A percentile compares a stretch with the other conserved stretches of the same genome.
Conservation (phyloP, 2,329 filamentous ascomycete genomes). For the Colletotrichum camelliae region DNA sequence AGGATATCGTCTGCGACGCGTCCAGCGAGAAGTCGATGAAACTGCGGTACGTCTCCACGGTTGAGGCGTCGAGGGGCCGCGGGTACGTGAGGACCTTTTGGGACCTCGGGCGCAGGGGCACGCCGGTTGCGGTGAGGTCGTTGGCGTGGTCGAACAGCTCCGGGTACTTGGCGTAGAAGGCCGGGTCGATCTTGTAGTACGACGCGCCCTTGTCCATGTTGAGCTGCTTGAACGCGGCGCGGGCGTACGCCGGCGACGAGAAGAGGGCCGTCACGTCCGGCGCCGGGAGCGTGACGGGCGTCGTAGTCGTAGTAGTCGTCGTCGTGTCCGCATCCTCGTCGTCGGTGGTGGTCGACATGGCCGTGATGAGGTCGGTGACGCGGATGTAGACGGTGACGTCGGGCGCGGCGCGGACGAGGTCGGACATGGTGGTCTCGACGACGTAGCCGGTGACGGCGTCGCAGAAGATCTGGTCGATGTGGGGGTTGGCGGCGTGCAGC, state of each 20-base stretch:
- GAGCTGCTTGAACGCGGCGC: slow-evolving; percentile 29
- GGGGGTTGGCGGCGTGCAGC: slow-evolving; percentile 33
- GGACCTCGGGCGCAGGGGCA: slow-evolving; percentile 27
- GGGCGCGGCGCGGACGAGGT: slow-evolving; percentile 28
- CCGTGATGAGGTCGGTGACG: slow-evolving; percentile 34
- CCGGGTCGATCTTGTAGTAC: slow-evolving; percentile 37
- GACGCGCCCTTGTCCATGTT: slow-evolving; percentile 37
- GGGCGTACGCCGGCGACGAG: slow-evolving; percentile 26
- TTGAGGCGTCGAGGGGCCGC: slow-evolving; percentile 28
- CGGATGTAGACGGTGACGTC: slow-evolving; percentile 31
- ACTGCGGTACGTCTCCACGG: slow-evolving; percentile 35
- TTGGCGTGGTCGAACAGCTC: slow-evolving; percentile 31
- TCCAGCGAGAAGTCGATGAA: slow-evolving; percentile 37
- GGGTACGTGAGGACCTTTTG: slow-evolving; percentile 34
- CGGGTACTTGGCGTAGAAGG: slow-evolving; percentile 35
- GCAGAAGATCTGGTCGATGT: slow-evolving; percentile 37
- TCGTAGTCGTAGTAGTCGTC: not conserved
- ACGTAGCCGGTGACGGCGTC: slow-evolving; percentile 37
- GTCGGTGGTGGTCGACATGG: slow-evolving; percentile 4
- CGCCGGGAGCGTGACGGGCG: slow-evolving; percentile 24
- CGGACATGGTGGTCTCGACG: slow-evolving; percentile 33
- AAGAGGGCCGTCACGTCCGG: slow-evolving; percentile 29
- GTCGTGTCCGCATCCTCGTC: not conserved
- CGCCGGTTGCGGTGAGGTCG: slow-evolving; percentile 30
- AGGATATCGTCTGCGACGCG: slow-evolving; percentile 25